These are phyloP conservation scores for Lepidium campestre DNA, from an alignment of 441 rosid species.

Conservation along the genomic window DNA sequence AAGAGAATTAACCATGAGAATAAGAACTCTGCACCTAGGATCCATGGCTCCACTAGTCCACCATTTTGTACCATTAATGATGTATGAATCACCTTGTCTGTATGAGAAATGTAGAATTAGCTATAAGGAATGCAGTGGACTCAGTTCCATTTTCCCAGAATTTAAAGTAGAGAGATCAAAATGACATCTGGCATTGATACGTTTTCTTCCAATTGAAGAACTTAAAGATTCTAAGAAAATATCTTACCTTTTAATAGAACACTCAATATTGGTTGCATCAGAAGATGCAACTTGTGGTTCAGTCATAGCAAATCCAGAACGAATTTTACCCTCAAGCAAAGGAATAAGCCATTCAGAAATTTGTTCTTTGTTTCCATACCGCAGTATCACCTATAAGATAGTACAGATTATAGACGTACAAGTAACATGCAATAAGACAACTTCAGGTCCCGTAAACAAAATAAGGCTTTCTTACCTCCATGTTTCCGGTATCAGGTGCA, in stretches of 20 bases:
- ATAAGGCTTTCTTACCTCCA: conserved; percentile 63
- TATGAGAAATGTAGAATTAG: conserved; percentile 6
- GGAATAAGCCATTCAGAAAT: conserved; percentile 88
- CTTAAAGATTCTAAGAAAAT: background rate
- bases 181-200: background rate
- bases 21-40: conserved; percentile 90
- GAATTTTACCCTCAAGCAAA: conserved; percentile 85
- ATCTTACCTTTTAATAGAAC: conserved; percentile 78
- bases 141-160: background rate
- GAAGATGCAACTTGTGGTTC: conserved; percentile 99
- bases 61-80: conserved; percentile 94
- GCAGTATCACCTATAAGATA: conserved; percentile 62
- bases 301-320: conserved; percentile 99
- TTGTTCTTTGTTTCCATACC: conserved; percentile 91
- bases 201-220: background rate
- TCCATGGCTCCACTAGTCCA: conserved; percentile 99
- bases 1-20: conserved; percentile 79
- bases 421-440: background rate
- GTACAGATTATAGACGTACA: background rate
- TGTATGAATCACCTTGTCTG: conserved; percentile 78
- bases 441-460: background rate
- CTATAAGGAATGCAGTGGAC: background rate
- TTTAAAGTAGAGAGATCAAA: background rate
- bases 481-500: conserved; percentile 99
- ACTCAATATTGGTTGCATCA: conserved; percentile 96